These are phyloP conservation scores for Backusella circina DNA, from an alignment of 192 early-diverging fungal genomes.

Conservation along the genomic window DNA sequence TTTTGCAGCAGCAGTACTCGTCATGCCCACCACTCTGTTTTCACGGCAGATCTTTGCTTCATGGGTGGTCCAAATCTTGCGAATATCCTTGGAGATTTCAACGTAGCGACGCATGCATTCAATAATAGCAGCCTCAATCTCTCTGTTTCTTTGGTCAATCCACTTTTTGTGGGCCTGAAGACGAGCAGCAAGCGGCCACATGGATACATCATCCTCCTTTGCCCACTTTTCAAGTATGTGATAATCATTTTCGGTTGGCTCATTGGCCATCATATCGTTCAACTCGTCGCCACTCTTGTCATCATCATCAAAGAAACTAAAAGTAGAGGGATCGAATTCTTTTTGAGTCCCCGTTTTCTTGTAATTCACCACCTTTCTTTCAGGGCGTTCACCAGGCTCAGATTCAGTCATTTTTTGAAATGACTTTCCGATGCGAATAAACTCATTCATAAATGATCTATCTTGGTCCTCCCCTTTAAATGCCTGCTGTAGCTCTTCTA, in stretches of 20 bases:
- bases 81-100: conserved; percentile 13
- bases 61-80: not conserved
- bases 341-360: conserved; percentile 1
- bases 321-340: not conserved
- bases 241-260: not conserved
- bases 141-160: conserved; percentile 10
- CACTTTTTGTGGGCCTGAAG: conserved; percentile 27
- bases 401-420: conserved; percentile 1
- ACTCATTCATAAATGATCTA: conserved; percentile 6
- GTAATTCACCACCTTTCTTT: conserved; percentile 20
- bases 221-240: conserved; percentile 15
- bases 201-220: conserved; percentile 25
- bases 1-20: conserved; percentile 58
- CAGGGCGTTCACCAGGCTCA: not conserved
- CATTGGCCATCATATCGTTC: not conserved
- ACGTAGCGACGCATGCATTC: conserved; percentile 18
- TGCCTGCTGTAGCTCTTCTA: conserved; percentile 37
- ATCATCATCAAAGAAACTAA: conserved; percentile 13
- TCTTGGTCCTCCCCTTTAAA: conserved; percentile 35
- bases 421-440: conserved; percentile 8
- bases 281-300: not conserved
- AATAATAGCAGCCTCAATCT: conserved; percentile 4
- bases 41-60: conserved; percentile 30
- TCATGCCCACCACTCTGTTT: conserved; percentile 52
- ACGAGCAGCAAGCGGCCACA: conserved; percentile 32